Percentiles rank a stretch among this genome's conserved stretches.
Evolutionary conservation across 495 filamentous ascomycete genomes (phyloP).

Genomic region (Penicillium robsamsonii): DNA sequence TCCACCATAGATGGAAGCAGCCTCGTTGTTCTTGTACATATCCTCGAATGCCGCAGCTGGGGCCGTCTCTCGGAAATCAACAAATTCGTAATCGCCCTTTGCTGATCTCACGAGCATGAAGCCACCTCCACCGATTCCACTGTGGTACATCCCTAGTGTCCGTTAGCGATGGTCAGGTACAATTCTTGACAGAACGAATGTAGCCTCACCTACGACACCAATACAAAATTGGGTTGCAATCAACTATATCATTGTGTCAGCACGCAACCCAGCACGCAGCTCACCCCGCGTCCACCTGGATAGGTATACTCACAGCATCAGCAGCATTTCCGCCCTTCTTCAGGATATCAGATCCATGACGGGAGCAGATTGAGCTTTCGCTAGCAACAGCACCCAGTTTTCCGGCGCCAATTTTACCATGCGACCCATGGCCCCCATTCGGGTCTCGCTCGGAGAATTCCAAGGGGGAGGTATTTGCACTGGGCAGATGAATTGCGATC

Average conservation of each 20-base stretch:
- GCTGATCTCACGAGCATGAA: constrained; percentile 73
- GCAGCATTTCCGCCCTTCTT: constrained; percentile 70
- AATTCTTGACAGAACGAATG: background rate
- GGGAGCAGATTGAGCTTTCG: constrained; percentile 72
- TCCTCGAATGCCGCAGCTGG: constrained; percentile 72
- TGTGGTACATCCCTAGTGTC: constrained; percentile 72
- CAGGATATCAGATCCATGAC: constrained; percentile 71
- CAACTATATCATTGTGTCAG: constrained; percentile 36
- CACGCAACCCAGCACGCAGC: background rate
- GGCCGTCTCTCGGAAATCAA: constrained; percentile 86
- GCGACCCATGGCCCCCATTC: background rate
- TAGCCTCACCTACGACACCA: constrained; percentile 61
- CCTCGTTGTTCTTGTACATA: constrained; percentile 68
- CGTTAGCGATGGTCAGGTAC: constrained; percentile 7
- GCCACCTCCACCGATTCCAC: constrained; percentile 84
- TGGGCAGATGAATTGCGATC: constrained; percentile 26
- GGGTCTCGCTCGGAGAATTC: constrained; percentile 12
- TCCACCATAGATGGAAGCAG: constrained; percentile 53
- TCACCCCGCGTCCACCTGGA: background rate
- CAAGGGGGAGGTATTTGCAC: constrained; percentile 24
- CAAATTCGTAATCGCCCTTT: constrained; percentile 65
- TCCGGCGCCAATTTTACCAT: constrained; percentile 26
- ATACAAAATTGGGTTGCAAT: constrained; percentile 72
- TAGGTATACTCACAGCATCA: constrained; percentile 54
- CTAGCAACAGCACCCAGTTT: constrained; percentile 74